Conservation (phyloP, 169 alveolate genomes). For the Theileria orientalis region DNA sequence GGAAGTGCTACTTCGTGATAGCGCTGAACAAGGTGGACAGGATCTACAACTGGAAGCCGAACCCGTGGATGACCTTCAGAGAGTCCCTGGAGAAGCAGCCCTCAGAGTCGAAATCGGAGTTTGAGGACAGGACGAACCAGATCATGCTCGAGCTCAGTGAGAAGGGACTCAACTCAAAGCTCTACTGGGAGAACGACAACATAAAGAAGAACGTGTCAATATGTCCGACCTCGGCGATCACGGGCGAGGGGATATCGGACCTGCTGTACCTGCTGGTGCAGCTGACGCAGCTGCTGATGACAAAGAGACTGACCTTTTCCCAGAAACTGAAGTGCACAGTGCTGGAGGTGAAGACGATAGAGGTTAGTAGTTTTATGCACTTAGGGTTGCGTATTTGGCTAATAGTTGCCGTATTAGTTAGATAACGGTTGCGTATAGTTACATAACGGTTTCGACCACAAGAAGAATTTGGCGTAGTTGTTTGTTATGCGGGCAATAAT, state of each 20-base stretch:
- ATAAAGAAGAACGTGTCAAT: constrained; percentile 90
- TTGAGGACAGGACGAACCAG: constrained; percentile 77
- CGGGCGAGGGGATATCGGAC: constrained; percentile 99
- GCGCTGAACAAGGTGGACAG: constrained; percentile 99
- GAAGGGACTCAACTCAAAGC: constrained; percentile 93
- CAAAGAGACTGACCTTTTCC: constrained; percentile 80
- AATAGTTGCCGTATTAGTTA: too few relatives aligned
- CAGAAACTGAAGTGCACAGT: constrained; percentile 93
- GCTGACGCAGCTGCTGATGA: constrained; percentile 87
- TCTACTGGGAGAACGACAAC: constrained; percentile 95
- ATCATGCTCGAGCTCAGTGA: constrained; percentile 89
- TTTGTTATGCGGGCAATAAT: neutral
- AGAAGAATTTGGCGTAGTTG: too few relatives aligned
- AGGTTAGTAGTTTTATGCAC: constrained; percentile 47
- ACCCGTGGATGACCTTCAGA: constrained; percentile 87
- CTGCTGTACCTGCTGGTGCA: constrained; percentile 88
- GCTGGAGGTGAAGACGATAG: constrained; percentile 93
- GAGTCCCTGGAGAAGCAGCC: constrained; percentile 83
- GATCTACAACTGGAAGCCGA: constrained; percentile 91
- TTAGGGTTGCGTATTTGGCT: too few relatives aligned
- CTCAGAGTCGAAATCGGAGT: constrained; percentile 84
- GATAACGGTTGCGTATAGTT: too few relatives aligned
- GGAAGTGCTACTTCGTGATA: constrained; percentile 95
- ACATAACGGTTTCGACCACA: too few relatives aligned
- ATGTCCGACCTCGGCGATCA: constrained; percentile 98